Percentiles rank a stretch among this genome's conserved stretches.
Conservation (phyloP, 345 rosid species). For the Arabidopsis thaliana region TAIR10.1 NC_003076.8:4719501-4720000, state of each 20-base stretch:
- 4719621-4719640: conserved; percentile 38
- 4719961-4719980: conserved; percentile 62
- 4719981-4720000: neutral
- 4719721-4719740: conserved; percentile 71
- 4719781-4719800: conserved; percentile 57
- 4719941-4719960: conserved; percentile 75
- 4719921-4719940: conserved; percentile 76
- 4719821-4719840: neutral
- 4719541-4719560: conserved; percentile 79
- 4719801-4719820: neutral
- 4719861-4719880: conserved; percentile 82
- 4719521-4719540: conserved; percentile 60
- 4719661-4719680: neutral
- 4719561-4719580: conserved; percentile 71
- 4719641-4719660: conserved; percentile 15
- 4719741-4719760: conserved; percentile 66
- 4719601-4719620: conserved; percentile 72
- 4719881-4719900: conserved; percentile 97
- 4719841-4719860: neutral
- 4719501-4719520: conserved; percentile 8
- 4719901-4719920: conserved; percentile 84
- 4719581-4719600: conserved; percentile 85
- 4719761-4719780: conserved; percentile 78
- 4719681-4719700: conserved; percentile 6
- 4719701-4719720: conserved; percentile 68